Conservation (phyloP, 169 alveolate genomes). For the Plasmodium falciparum region DNA sequence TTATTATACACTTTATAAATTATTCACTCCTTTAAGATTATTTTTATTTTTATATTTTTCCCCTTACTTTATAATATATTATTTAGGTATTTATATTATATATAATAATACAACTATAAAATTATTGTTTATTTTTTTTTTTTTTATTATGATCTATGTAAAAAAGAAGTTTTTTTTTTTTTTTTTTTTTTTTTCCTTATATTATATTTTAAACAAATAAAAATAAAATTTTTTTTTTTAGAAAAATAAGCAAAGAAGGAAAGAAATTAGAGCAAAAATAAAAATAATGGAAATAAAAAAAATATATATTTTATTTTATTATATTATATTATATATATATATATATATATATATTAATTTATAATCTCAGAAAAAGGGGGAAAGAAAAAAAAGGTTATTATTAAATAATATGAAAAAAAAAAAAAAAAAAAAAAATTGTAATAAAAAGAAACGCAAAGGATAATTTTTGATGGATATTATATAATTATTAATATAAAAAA, state of each 20-base stretch:
- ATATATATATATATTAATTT: too few species aligned
- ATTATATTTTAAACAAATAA: neutral
- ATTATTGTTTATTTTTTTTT: neutral
- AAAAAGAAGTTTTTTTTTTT: neutral
- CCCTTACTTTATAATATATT: conserved; percentile 13
- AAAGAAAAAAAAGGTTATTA: neutral
- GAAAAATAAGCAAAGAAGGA: neutral
- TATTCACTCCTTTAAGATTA: too few species aligned
- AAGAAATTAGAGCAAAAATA: neutral
- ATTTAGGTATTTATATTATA: neutral
- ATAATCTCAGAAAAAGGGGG: too few species aligned
- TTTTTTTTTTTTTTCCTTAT: neutral
- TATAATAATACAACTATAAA: neutral
- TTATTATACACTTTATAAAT: neutral
- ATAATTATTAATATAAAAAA: neutral
- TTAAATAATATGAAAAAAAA: neutral
- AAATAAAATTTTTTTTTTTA: neutral
- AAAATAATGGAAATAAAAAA: conserved; percentile 10
- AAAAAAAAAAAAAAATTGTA: neutral
- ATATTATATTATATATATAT: too few species aligned
- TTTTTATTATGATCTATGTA: neutral
- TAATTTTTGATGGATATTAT: neutral
- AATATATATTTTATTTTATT: neutral
- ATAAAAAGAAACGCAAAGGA: conserved; percentile 1
- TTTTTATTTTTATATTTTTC: conserved; percentile 1